Conservation (phyloP, 2,329 filamentous ascomycete genomes). For the Pseudogymnoascus sp. region DNA sequence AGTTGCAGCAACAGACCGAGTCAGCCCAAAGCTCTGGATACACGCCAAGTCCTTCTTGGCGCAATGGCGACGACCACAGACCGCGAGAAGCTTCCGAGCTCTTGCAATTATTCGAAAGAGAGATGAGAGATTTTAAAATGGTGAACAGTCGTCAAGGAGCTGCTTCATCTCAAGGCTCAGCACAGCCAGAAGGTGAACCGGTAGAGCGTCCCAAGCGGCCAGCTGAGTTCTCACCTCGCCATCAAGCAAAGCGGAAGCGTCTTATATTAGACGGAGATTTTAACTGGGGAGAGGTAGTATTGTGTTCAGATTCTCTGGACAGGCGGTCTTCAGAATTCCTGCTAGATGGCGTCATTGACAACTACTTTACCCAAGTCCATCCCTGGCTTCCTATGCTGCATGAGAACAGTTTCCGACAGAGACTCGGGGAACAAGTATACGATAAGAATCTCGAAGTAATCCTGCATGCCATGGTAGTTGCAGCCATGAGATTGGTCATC, state of each 20-base stretch:
- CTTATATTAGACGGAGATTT: not conserved
- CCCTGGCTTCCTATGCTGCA: constrained; percentile 36
- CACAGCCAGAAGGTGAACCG: not conserved
- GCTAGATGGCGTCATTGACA: constrained; percentile 28
- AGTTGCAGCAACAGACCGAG: constrained; percentile 10
- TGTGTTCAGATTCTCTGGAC: constrained; percentile 4
- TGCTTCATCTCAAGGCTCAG: not conserved
- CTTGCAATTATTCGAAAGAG: not conserved
- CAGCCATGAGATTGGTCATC: constrained; percentile 24
- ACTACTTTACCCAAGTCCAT: constrained; percentile 24
- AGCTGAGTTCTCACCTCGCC: not conserved
- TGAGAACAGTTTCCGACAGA: constrained; percentile 17
- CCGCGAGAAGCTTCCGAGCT: constrained; percentile 2
- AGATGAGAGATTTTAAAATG: not conserved
- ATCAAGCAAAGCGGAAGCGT: not conserved
- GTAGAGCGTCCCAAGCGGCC: not conserved
- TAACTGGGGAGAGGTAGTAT: constrained; percentile 9
- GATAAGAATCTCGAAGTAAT: constrained; percentile 25
- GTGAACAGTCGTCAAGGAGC: not conserved
- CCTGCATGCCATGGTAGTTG: constrained; percentile 29
- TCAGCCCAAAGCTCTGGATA: not conserved
- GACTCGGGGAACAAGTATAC: constrained; percentile 22
- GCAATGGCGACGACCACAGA: not conserved
- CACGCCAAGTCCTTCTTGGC: not conserved
- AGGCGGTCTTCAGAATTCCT: constrained; percentile 15